A percentile compares a stretch with the other conserved stretches of the same genome.
phyloP scores from a whole-genome alignment of 768 basidiomycete species.

The Boletus patriciae region DNA sequence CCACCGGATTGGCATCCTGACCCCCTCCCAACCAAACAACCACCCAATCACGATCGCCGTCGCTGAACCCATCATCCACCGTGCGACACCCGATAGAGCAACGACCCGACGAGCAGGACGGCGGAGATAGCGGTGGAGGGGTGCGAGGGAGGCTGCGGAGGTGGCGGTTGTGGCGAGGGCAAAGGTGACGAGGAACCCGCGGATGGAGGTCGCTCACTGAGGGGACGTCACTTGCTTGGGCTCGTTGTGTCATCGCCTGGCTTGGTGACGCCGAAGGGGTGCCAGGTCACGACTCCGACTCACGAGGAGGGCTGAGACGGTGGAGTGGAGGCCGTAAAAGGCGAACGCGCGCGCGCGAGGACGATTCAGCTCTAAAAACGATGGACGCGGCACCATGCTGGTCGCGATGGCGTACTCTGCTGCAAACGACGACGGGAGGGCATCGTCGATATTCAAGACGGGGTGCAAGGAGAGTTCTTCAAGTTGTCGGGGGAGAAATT shows the following conservation, averaged over 20 bases:
- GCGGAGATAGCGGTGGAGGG: constrained; percentile 40
- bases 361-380: constrained; percentile 43
- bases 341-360: constrained; percentile 46
- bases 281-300: too few species aligned
- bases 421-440: too few species aligned
- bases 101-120: constrained; percentile 43
- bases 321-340: constrained; percentile 50
- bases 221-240: neutral
- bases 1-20: constrained; percentile 36
- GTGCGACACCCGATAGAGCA: constrained; percentile 39
- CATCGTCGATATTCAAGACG: too few species aligned
- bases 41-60: constrained; percentile 5
- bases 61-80: constrained; percentile 45
- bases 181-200: constrained; percentile 38
- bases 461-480: too few species aligned
- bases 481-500: too few species aligned
- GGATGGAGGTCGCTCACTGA: constrained; percentile 35
- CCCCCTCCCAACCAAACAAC: constrained; percentile 11
- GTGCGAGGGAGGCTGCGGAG: constrained; percentile 36
- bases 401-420: too few species aligned
- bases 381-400: constrained; percentile 34
- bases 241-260: constrained; percentile 36
- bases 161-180: constrained; percentile 37
- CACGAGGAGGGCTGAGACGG: constrained; percentile 43
- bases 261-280: constrained; percentile 35